Evolutionary conservation across 805 yeast species (phyloP).

Genomic region (Teunomyces funiuensis): DNA sequence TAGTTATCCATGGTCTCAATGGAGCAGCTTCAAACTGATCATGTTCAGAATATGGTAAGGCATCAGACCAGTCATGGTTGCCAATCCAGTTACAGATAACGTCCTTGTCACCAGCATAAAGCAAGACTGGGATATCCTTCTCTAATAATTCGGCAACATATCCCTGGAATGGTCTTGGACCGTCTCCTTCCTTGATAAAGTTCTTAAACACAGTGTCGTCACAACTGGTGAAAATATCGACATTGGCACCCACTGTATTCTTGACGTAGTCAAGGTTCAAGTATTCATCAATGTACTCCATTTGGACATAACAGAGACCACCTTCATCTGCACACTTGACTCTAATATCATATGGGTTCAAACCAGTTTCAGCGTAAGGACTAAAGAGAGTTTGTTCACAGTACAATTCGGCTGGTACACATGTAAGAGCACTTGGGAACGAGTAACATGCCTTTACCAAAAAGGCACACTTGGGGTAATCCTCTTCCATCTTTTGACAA

Average conservation of each 20-base stretch:
- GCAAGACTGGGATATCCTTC: slow-evolving; percentile 37
- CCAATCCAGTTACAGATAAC: slow-evolving; percentile 49
- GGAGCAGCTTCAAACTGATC: slow-evolving; percentile 16
- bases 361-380: slow-evolving; percentile 47
- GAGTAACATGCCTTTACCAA: slow-evolving; percentile 33
- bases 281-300: slow-evolving; percentile 50
- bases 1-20: slow-evolving; percentile 19
- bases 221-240: slow-evolving; percentile 46
- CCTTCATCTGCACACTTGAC: slow-evolving; percentile 47
- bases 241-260: slow-evolving; percentile 56
- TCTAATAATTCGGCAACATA: slow-evolving; percentile 47
- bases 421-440: slow-evolving; percentile 32
- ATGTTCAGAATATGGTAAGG: slow-evolving; percentile 20
- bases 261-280: slow-evolving; percentile 56
- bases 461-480: slow-evolving; percentile 34
- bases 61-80: slow-evolving; percentile 38
- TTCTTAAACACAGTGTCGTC: slow-evolving; percentile 50
- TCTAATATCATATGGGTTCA: slow-evolving; percentile 67
- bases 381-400: slow-evolving; percentile 29
- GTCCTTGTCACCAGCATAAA: slow-evolving; percentile 48
- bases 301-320: slow-evolving; percentile 52
- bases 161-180: slow-evolving; percentile 69
- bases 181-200: slow-evolving; percentile 61
- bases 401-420: slow-evolving; percentile 39
- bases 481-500: slow-evolving; percentile 36